Conservation (phyloP, 2,329 filamentous ascomycete genomes). For the Ramichloridium luteum region DNA sequence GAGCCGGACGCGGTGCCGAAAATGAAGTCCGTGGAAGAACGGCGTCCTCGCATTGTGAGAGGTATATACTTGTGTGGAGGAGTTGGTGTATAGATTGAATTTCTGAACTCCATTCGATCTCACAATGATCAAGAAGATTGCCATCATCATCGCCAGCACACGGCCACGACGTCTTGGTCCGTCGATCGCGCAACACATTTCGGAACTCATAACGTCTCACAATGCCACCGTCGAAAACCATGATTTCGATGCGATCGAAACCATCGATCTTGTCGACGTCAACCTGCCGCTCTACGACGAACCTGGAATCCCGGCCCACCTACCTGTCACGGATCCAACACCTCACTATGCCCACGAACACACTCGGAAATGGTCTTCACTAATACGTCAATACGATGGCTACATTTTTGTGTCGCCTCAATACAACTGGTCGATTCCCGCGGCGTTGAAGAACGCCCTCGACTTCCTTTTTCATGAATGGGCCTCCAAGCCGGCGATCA, state of each 20-base stretch:
- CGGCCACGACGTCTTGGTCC: constrained; percentile 1
- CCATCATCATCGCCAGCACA: constrained; percentile 3
- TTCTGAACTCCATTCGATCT: too few relatives aligned
- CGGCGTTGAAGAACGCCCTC: constrained; percentile 48
- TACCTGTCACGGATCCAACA: constrained; percentile 1
- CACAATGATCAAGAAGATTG: too few relatives aligned
- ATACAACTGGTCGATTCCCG: constrained; percentile 46
- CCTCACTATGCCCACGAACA: constrained; percentile 30
- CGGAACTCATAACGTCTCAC: constrained; percentile 1
- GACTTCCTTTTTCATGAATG: constrained; percentile 50
- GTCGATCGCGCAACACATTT: constrained; percentile 2
- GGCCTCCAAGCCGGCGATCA: constrained; percentile 40
- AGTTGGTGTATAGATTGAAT: too few relatives aligned
- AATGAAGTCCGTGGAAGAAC: too few relatives aligned
- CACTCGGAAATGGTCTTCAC: constrained; percentile 34
- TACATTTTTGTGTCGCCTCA: constrained; percentile 42
- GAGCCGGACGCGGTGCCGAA: too few relatives aligned
- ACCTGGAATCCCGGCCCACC: constrained; percentile 25
- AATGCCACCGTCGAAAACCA: neutral
- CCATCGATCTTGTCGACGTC: constrained; percentile 28
- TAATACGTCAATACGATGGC: constrained; percentile 34
- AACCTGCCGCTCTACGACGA: constrained; percentile 38
- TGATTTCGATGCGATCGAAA: constrained; percentile 1
- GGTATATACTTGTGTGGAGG: too few relatives aligned
- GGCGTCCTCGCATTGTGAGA: too few relatives aligned